Percentiles rank a stretch among this genome's conserved stretches.
Evolutionary conservation across 2,329 filamentous ascomycete species (phyloP).

Genomic region (Cladosporium cucumerinum): DNA sequence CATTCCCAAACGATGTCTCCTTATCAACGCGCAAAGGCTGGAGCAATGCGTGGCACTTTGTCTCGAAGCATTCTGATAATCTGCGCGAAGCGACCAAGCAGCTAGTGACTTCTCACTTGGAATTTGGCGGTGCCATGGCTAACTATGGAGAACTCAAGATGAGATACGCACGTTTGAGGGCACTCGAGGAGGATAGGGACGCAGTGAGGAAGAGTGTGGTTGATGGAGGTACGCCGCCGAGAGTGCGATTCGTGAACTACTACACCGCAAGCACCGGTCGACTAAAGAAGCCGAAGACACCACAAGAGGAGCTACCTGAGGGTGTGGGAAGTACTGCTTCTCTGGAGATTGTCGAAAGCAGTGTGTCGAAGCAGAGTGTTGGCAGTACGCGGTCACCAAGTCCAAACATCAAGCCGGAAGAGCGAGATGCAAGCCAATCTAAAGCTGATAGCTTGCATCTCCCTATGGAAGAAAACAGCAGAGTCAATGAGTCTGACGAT

Average conservation of each 20-base stretch:
- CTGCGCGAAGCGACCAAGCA: slow-evolving; percentile 66
- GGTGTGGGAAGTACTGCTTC: slow-evolving; percentile 5
- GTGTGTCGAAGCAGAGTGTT: background rate
- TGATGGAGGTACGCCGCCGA: slow-evolving; percentile 36
- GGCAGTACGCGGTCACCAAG: slow-evolving; percentile 28
- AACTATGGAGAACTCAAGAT: slow-evolving; percentile 68
- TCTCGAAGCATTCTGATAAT: slow-evolving; percentile 75
- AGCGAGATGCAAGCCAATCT: slow-evolving; percentile 37
- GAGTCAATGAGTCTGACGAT: slow-evolving; percentile 31
- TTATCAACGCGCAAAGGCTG: slow-evolving; percentile 68
- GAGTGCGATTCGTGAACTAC: slow-evolving; percentile 82
- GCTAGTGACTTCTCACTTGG: slow-evolving; percentile 74
- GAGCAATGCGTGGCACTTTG: slow-evolving; percentile 67
- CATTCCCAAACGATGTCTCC: slow-evolving; percentile 70
- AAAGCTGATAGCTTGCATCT: slow-evolving; percentile 27
- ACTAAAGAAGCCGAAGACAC: slow-evolving; percentile 52
- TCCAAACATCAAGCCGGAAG: slow-evolving; percentile 47
- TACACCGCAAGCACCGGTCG: slow-evolving; percentile 81
- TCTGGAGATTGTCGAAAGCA: slow-evolving; percentile 1
- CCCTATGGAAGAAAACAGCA: background rate
- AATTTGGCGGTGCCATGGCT: slow-evolving; percentile 77
- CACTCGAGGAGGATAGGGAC: slow-evolving; percentile 68
- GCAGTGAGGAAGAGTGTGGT: slow-evolving; percentile 35
- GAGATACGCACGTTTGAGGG: slow-evolving; percentile 67
- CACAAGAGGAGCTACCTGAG: slow-evolving; percentile 30